Base-by-base conservation (phyloP, 805 yeast genomes). In the Ogataea philodendri region DNA sequence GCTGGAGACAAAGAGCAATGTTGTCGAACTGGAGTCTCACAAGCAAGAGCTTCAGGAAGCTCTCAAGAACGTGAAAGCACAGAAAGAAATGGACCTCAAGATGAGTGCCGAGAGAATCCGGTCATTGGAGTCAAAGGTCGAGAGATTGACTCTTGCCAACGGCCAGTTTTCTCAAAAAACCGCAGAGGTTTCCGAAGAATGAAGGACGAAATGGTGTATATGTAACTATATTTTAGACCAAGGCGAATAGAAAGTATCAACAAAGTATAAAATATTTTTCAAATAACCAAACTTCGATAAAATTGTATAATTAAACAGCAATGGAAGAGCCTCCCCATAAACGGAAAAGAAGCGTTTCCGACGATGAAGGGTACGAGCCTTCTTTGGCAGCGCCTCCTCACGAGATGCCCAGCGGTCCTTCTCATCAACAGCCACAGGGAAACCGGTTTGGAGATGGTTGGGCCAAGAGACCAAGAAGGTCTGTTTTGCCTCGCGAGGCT, bases 11-110 rank as follows among this genome's bases (percentile, higher is more conserved):
- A 35, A 32, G 17, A 39, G 37, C 20, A 50, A 45, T 25, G 16
- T 48, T 9, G 44, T 41, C 20, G 50, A 52, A 19, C 30, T 57
- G 15, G 55, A 54, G 32, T 39, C 44, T 14, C 66, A 62, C 38
- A 44, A 55, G 22, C 60, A 59, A 30, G 57, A 52, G 7, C 32
- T 61, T 22, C 37, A 60, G 18, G 61, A 57, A 19, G 62, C 59
- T 0, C 39, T 60, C 28, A 56, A 47, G 23, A 45, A 52, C 30
- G 45, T 56, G 34, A 58, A 53, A 32, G 50, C 45, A 19, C 48
- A 52, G 31, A 45, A 45, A 26, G 60, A 55, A 15, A 46, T 42
- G 29, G 60, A 55, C 33, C 11, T 45, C 21, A 51, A 54, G 29
- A 13, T 41, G 21, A 45, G 51, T n/a, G 37, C 46, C 10, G 63